phyloP scores from a whole-genome alignment of 176 grass and related monocot species.

The Chloris gayana region DNA sequence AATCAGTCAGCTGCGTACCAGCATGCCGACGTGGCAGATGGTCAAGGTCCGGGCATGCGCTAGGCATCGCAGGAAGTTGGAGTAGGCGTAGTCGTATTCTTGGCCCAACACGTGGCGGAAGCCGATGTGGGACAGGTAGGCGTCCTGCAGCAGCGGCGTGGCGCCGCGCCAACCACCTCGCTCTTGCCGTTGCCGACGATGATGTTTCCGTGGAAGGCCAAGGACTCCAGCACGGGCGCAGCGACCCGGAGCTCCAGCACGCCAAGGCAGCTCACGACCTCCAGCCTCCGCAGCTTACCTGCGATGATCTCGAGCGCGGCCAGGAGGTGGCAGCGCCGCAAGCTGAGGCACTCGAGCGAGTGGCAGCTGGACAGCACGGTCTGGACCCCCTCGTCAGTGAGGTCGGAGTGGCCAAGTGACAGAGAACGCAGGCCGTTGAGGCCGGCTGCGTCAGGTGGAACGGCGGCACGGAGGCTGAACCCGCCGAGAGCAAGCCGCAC shows the following conservation, averaged over 20 bases:
- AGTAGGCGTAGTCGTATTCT: background rate
- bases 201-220: conserved; percentile 40
- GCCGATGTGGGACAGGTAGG: conserved; percentile 28
- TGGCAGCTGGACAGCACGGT: conserved; percentile 34
- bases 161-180: background rate
- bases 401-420: conserved; percentile 32
- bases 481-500: conserved; percentile 38
- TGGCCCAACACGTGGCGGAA: background rate
- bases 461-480: conserved; percentile 34
- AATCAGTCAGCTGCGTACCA: too few species aligned
- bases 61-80: conserved; percentile 14
- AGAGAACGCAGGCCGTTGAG: background rate
- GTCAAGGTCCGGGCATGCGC: conserved; percentile 49
- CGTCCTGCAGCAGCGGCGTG: too few species aligned
- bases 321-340: conserved; percentile 37
- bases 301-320: conserved; percentile 16
- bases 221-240: conserved; percentile 47
- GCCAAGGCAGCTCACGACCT: conserved; percentile 31
- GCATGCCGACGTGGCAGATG: conserved; percentile 38
- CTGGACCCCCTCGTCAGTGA: conserved; percentile 38
- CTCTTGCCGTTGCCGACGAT: background rate
- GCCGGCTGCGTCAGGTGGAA: background rate
- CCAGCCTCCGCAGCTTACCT: conserved; percentile 37
- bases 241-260: conserved; percentile 21
- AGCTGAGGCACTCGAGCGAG: conserved; percentile 50